These are phyloP conservation scores for Aureobasidium sp. DNA, from an alignment of 2,329 filamentous ascomycete genomes.

Conservation along the genomic window DNA sequence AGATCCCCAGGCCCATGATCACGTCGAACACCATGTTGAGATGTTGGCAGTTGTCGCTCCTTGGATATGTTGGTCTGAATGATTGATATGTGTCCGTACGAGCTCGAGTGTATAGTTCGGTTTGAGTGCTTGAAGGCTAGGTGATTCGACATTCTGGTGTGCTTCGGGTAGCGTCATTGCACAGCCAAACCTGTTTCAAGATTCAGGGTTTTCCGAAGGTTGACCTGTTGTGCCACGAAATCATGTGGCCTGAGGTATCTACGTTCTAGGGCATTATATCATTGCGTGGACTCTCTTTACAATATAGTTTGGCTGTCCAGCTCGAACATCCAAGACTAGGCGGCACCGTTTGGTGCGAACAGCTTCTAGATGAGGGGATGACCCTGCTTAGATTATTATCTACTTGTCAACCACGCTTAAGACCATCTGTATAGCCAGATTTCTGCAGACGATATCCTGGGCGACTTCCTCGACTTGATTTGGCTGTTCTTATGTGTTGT, in stretches of 20 bases:
- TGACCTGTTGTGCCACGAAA: background rate
- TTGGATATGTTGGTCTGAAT: no score
- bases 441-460: background rate
- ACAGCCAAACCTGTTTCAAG: background rate
- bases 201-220: background rate
- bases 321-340: background rate
- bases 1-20: conserved; percentile 29
- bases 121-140: background rate
- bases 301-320: background rate
- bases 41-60: background rate
- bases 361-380: background rate
- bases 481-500: background rate
- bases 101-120: background rate
- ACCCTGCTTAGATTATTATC: background rate
- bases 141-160: background rate
- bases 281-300: background rate
- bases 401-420: background rate
- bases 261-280: background rate
- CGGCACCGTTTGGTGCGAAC: background rate
- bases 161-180: background rate
- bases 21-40: conserved; percentile 22
- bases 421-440: background rate
- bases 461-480: background rate
- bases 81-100: background rate
- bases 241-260: background rate